A percentile compares a stretch with the other conserved stretches of the same genome.
Conservation (phyloP, 768 basidiomycete genomes). For the Cyathus striatus region DNA sequence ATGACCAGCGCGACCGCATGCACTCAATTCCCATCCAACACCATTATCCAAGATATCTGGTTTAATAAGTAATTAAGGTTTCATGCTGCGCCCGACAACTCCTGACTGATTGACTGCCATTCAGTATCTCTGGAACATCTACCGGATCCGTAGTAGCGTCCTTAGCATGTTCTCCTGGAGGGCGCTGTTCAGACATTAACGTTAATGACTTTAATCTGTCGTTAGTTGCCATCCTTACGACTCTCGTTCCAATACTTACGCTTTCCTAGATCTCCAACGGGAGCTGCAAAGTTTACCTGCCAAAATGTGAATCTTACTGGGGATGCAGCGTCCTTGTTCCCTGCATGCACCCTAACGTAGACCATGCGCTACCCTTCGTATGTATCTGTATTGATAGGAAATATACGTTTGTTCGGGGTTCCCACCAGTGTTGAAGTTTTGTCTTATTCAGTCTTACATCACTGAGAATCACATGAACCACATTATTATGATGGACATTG, state of each 20-base stretch:
- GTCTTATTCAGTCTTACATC: too few relatives aligned
- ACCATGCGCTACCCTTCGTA: too few relatives aligned
- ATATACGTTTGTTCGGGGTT: too few relatives aligned
- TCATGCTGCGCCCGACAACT: not conserved
- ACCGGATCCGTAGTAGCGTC: slow-evolving; percentile 48
- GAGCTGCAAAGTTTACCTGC: slow-evolving; percentile 43
- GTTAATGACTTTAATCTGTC: slow-evolving; percentile 39
- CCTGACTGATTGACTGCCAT: slow-evolving; percentile 2
- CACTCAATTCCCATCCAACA: slow-evolving; percentile 50
- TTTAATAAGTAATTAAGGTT: slow-evolving; percentile 38
- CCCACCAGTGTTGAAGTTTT: too few relatives aligned
- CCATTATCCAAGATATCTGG: slow-evolving; percentile 50
- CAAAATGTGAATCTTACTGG: slow-evolving; percentile 48
- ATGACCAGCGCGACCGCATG: slow-evolving; percentile 40
- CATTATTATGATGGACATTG: too few relatives aligned
- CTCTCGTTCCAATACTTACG: not conserved
- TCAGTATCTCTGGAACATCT: slow-evolving; percentile 52
- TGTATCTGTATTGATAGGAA: too few relatives aligned
- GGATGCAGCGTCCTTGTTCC: slow-evolving; percentile 38
- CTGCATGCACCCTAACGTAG: slow-evolving; percentile 27
- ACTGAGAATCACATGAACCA: too few relatives aligned
- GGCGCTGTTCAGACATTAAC: slow-evolving; percentile 43
- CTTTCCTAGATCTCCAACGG: slow-evolving; percentile 29
- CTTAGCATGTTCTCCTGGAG: slow-evolving; percentile 52
- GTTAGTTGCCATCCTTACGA: slow-evolving; percentile 22